Percentiles rank a stretch among this genome's conserved stretches.
These are phyloP conservation scores for Lonicera japonica DNA, from an alignment of 129 eudicot species.

Conservation along the genomic window DNA sequence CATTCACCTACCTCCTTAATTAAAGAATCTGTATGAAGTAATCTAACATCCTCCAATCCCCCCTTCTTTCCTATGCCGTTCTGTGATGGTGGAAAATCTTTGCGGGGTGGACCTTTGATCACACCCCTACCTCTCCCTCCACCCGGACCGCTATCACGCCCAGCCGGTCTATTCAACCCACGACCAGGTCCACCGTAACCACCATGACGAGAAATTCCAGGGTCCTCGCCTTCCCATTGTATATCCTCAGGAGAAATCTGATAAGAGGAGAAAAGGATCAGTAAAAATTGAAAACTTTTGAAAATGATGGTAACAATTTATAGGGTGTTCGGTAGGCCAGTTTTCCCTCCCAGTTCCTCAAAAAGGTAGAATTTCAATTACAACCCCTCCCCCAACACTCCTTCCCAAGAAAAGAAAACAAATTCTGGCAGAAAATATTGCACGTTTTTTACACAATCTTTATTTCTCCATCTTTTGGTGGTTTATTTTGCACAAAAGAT, in stretches of 20 bases:
- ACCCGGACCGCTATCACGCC: constrained; percentile 57
- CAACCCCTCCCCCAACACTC: too few relatives aligned
- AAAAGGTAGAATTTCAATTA: too few relatives aligned
- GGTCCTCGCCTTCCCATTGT: constrained; percentile 77
- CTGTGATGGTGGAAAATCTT: constrained; percentile 63
- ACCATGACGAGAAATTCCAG: constrained; percentile 52
- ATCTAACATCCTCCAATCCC: constrained; percentile 55
- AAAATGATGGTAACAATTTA: too few relatives aligned
- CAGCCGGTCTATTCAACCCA: constrained; percentile 46
- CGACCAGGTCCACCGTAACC: constrained; percentile 60
- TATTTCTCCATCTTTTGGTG: too few relatives aligned
- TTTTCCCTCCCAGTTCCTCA: too few relatives aligned
- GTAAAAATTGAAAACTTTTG: not conserved
- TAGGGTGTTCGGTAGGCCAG: too few relatives aligned
- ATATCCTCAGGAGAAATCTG: constrained; percentile 84
- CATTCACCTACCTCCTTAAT: constrained; percentile 61
- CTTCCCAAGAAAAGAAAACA: too few relatives aligned
- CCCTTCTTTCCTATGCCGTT: constrained; percentile 87
- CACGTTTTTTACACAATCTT: too few relatives aligned
- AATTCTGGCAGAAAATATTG: too few relatives aligned
- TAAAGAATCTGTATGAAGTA: constrained; percentile 70
- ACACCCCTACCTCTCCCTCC: constrained; percentile 78
- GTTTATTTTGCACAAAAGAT: too few relatives aligned
- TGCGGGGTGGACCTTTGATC: constrained; percentile 54
- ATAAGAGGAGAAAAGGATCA: not conserved